A percentile compares a stretch with the other conserved stretches of the same genome.
Conservation (phyloP, 1,139 yeast genomes). For the Scheffersomyces insectosa region DNA sequence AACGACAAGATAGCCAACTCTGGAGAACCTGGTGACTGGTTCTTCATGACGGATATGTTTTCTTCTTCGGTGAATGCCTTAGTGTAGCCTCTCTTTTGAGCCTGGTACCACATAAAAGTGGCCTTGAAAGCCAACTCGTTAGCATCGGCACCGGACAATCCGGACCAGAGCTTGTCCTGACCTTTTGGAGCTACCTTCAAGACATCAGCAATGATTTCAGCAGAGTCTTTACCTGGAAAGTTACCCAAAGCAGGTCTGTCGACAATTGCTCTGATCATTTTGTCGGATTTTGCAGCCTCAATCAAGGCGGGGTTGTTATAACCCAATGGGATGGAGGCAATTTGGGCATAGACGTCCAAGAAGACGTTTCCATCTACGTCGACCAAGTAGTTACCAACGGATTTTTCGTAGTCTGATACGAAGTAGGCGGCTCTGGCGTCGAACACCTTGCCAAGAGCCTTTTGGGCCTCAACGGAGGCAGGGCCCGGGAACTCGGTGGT, state of each 20-base stretch:
- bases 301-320: conserved; percentile 74
- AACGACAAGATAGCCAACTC: conserved; percentile 73
- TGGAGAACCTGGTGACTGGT: conserved; percentile 73
- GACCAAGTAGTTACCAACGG: conserved; percentile 67
- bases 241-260: conserved; percentile 80
- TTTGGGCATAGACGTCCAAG: conserved; percentile 75
- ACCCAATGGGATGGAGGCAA: conserved; percentile 76
- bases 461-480: conserved; percentile 44
- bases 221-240: conserved; percentile 67
- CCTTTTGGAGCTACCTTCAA: conserved; percentile 72
- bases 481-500: conserved; percentile 66
- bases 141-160: conserved; percentile 81
- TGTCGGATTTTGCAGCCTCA: conserved; percentile 61
- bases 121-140: conserved; percentile 85
- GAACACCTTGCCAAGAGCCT: conserved; percentile 53
- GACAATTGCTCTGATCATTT: conserved; percentile 65
- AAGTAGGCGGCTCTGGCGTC: conserved; percentile 70
- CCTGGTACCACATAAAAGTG: conserved; percentile 74
- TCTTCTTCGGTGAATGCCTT: conserved; percentile 60
- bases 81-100: conserved; percentile 55
- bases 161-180: conserved; percentile 69
- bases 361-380: conserved; percentile 70
- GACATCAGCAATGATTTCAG: conserved; percentile 55
- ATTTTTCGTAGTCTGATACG: conserved; percentile 66
- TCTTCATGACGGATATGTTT: conserved; percentile 60